Base-by-base conservation (phyloP, 768 basidiomycete species). In the Omphalotus guepiniiformis region DNA sequence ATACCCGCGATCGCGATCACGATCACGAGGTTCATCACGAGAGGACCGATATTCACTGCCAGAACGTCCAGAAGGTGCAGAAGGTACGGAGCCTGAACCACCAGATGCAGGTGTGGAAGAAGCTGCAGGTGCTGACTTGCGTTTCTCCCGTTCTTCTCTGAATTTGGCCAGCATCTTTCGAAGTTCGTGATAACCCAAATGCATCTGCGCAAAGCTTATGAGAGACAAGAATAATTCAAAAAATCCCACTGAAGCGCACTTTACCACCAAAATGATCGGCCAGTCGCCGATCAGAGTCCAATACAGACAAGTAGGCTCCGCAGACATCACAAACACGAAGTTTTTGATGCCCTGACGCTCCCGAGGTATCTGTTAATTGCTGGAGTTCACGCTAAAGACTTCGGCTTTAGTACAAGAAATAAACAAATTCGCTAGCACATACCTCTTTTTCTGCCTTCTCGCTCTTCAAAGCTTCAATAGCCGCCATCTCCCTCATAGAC, bases 201-300 rank as follows among this genome's bases (percentile, higher is more conserved):
- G 96, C 91, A 99, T 95, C 96, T 97, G 64, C n/a, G n/a, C n/a
- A n/a, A 39, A 37, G 49, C 34, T 39, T 32, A 23, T 45, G 44
- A 62, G 58, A 42, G 50, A 50, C 42, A 56, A 62, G 56, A 63
- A 59, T 45, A 51, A 22, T 38, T 38, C 39, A 45, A 55, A 55
- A 26, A 55, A 47, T 48, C 45, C 26, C 37, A 47, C 27, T 30
- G 44, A 43, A 51, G 67, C 86, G 65, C 59, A 91, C 95, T 75
- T 99, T 99, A 60, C 96, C 96, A 68, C 96, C 96, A 73, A 99
- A 99, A 68, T 99, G 96, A 74, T 99, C 96, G 42, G 96, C 96
- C 51, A 99, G 73, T 64, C 96, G 93, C 64, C 95, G 85, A 73
- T 99, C 96, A 49, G 95, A 97, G 69, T 99, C 96, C 39, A 98